A percentile compares a stretch with the other conserved stretches of the same genome.
Evolutionary conservation across 2,329 filamentous ascomycete species (phyloP).

Genomic region (Penicillium verrucosum): DNA sequence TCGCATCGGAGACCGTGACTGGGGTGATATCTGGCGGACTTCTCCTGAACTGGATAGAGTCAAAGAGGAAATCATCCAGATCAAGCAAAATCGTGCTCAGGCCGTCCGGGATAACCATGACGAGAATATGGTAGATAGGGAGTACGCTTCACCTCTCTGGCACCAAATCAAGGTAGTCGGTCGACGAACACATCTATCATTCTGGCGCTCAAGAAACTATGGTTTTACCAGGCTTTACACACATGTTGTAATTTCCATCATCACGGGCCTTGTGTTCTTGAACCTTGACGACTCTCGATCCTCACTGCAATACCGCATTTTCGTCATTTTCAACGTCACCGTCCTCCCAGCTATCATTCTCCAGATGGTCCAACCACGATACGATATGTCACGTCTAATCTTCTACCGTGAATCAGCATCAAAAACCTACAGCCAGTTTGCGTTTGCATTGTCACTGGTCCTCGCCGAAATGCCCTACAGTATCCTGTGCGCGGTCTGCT

Average conservation of each 20-base stretch:
- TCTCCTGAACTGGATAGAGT: constrained; percentile 66
- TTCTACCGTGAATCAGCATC: constrained; percentile 82
- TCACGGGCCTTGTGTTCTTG: constrained; percentile 77
- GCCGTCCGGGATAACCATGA: constrained; percentile 41
- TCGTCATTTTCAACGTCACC: constrained; percentile 83
- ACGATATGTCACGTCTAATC: constrained; percentile 72
- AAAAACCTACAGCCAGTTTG: constrained; percentile 80
- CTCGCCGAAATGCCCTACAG: constrained; percentile 81
- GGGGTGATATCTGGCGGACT: constrained; percentile 75
- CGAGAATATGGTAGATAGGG: constrained; percentile 56
- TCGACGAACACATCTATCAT: constrained; percentile 69
- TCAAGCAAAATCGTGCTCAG: constrained; percentile 61
- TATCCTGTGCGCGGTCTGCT: constrained; percentile 72
- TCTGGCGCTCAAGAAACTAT: constrained; percentile 86
- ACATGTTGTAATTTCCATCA: constrained; percentile 71
- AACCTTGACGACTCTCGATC: constrained; percentile 71
- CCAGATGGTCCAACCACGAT: constrained; percentile 79
- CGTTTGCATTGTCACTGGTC: constrained; percentile 75
- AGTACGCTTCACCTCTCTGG: constrained; percentile 76
- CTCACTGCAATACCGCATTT: constrained; percentile 79
- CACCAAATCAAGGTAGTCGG: constrained; percentile 77
- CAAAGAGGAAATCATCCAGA: constrained; percentile 63
- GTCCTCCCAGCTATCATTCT: constrained; percentile 81
- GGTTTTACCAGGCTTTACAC: constrained; percentile 84
- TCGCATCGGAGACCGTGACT: constrained; percentile 71